Conservation (phyloP, 495 filamentous ascomycete genomes). For the Letharia lupina region DNA sequence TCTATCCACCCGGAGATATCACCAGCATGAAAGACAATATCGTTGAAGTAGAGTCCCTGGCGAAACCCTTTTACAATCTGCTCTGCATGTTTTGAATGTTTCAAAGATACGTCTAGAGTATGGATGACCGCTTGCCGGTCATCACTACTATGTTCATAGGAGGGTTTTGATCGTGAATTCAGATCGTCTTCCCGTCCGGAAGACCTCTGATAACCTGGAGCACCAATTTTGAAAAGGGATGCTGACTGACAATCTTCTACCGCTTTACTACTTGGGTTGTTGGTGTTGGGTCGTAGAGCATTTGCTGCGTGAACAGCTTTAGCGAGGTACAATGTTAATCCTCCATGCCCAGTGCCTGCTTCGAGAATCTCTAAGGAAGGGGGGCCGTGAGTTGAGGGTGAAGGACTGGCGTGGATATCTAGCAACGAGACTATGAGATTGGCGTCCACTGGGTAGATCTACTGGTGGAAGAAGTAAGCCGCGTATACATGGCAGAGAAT, state of each 20-base stretch:
- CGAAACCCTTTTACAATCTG: constrained; percentile 56
- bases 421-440: constrained; percentile 63
- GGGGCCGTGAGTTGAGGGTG: constrained; percentile 7
- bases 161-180: neutral
- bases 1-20: constrained; percentile 54
- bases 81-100: constrained; percentile 52
- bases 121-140: constrained; percentile 60
- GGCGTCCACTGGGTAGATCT: constrained; percentile 69
- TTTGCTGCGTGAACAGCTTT: constrained; percentile 72
- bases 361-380: constrained; percentile 61
- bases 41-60: constrained; percentile 54
- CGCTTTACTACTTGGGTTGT: neutral
- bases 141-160: constrained; percentile 4
- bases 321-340: constrained; percentile 62
- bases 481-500: neutral
- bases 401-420: constrained; percentile 53
- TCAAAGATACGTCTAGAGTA: constrained; percentile 54
- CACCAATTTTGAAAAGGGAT: neutral
- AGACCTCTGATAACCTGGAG: neutral
- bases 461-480: constrained; percentile 21
- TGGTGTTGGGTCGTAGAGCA: constrained; percentile 19
- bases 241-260: neutral
- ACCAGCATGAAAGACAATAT: constrained; percentile 67
- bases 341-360: constrained; percentile 73
- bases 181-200: neutral